phyloP scores from a whole-genome alignment of 441 rosid species.

The Aquilaria agallochum region DNA sequence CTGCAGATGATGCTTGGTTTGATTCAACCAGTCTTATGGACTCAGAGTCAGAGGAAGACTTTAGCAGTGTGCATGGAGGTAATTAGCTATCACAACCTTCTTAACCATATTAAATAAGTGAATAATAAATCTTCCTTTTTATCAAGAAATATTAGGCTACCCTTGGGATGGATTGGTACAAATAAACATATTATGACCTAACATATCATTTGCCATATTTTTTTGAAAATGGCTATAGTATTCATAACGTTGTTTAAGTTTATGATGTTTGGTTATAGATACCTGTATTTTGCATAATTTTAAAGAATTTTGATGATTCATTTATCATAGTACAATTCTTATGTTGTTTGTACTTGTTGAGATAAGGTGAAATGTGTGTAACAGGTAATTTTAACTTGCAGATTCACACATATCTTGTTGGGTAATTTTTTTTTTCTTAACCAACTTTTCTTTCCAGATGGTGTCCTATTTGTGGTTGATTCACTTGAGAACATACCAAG shows the following conservation, averaged over 20 bases:
- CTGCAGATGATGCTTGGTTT: slow-evolving; percentile 88
- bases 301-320: too few species aligned
- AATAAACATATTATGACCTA: too few species aligned
- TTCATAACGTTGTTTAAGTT: too few species aligned
- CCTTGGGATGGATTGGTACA: too few species aligned
- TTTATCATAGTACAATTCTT: too few species aligned
- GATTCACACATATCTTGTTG: neutral
- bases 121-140: neutral
- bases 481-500: slow-evolving; percentile 39
- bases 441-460: slow-evolving; percentile 34
- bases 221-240: too few species aligned
- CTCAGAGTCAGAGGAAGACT: slow-evolving; percentile 87
- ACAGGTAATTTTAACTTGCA: too few species aligned
- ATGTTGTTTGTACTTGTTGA: too few species aligned
- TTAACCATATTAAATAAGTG: neutral
- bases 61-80: slow-evolving; percentile 76
- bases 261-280: too few species aligned
- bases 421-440: neutral
- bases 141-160: slow-evolving; percentile 1
- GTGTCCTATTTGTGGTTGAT: slow-evolving; percentile 39
- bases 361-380: too few species aligned
- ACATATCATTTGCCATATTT: too few species aligned
- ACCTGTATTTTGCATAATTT: too few species aligned
- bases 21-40: slow-evolving; percentile 80
- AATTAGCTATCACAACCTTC: slow-evolving; percentile 14